Evolutionary conservation across 2,329 filamentous ascomycete species (phyloP), one percentile per base, ranked within the genome.

Genomic region (Trematosphaeria pertusa): DNA sequence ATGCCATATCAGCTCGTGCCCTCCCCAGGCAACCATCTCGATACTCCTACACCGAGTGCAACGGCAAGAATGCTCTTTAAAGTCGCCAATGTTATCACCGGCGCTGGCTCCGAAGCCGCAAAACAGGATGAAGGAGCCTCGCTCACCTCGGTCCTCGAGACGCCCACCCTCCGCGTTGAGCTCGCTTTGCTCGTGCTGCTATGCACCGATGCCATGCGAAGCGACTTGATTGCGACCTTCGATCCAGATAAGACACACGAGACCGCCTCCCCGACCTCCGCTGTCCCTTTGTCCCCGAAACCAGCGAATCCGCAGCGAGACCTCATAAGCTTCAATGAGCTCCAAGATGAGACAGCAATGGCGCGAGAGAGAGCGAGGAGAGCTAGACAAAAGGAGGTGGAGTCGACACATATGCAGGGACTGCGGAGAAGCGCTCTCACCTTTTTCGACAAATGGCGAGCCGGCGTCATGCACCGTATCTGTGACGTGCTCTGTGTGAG

Each of bases 391-490:
- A 74, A 75, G 44, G 80, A 82, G 49, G 63, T 82, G 15, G 75
- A 73, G 21, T 71, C 70, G 1, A 72, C 74, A 5, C 73, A 76
- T 41, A 79, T 87, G 62, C 73, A 79, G 44, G 87, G 88, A 60
- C 72, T 91, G 61, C 90, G 85, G 72, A 84, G 82, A 53, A 85
- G 87, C 46, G 80, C 85, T 0, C 68, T 94, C 3, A 75, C 80
- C 1, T 85, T 86, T 67, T 95, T 92, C 65, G 84, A 87, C 48
- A 87, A 90, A 59, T 97, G 93, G 92, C 84, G 89, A 58, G 78
- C 83, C 3, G 76, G 78, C 7, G 82, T 96, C 5, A 75, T 89
- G 44, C 80, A 84, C 50, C 83, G 91, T 12, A 75, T 95, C 21
- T 83, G 84, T 20, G 87, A 94, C 53, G 83, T 91, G 34, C 64